These are phyloP conservation scores for Isabelozyma pseudorhagii DNA, from an alignment of 805 yeast species.

Conservation along the genomic window DNA sequence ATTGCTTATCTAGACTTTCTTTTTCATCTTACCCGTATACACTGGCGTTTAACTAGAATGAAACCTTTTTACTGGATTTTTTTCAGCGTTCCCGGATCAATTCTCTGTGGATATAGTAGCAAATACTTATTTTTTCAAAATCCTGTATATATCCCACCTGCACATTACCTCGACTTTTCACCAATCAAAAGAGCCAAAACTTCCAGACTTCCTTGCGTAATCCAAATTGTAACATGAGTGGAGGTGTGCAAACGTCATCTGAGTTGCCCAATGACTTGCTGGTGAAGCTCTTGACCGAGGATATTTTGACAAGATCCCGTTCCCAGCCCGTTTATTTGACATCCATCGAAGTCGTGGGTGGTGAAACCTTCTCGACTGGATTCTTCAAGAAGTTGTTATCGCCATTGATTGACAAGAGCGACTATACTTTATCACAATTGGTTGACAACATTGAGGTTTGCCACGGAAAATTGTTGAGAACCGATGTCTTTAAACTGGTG, in stretches of 20 bases:
- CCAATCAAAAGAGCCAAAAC: no score
- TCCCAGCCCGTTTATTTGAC: conserved; percentile 36
- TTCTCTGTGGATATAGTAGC: no score
- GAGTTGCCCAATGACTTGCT: conserved; percentile 10
- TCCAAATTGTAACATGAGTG: neutral
- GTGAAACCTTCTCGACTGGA: conserved; percentile 41
- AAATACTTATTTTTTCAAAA: no score
- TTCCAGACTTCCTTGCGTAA: neutral
- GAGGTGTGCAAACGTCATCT: neutral
- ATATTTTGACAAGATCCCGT: conserved; percentile 24
- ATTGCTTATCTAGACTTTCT: no score
- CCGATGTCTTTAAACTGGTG: conserved; percentile 45
- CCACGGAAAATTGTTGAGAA: conserved; percentile 33
- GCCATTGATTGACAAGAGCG: conserved; percentile 40
- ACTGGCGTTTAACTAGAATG: no score
- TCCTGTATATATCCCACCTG: no score
- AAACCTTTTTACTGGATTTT: no score
- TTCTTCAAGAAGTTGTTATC: conserved; percentile 45
- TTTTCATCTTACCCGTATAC: no score
- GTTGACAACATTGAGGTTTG: conserved; percentile 28
- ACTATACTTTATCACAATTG: conserved; percentile 42
- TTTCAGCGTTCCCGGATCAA: no score
- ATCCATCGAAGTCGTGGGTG: conserved; percentile 38
- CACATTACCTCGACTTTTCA: no score
- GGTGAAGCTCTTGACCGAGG: conserved; percentile 22